These are phyloP conservation scores for Fimicolochytrium jonesii DNA, from an alignment of 192 early-diverging fungal genomes.

Conservation along the genomic window DNA sequence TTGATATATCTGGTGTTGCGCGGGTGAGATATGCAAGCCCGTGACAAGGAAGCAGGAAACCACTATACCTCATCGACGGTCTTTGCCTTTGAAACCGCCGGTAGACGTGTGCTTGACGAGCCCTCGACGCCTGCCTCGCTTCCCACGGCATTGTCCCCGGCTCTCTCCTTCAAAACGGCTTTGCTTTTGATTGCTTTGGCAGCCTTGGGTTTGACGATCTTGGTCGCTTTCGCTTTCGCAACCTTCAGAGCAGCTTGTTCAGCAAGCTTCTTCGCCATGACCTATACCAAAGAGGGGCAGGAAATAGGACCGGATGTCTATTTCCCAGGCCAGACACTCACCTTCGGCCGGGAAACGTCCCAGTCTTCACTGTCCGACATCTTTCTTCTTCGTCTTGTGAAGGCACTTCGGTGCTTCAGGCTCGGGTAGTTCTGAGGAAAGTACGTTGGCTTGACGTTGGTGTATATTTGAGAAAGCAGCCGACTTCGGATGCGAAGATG, in stretches of 20 bases:
- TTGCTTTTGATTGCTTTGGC: constrained; percentile 8
- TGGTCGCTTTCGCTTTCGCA: constrained; percentile 1
- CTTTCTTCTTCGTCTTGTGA: too few species aligned
- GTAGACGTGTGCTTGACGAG: neutral
- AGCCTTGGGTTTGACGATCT: constrained; percentile 6
- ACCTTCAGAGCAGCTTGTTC: constrained; percentile 8
- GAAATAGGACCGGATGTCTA: neutral
- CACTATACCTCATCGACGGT: constrained; percentile 16
- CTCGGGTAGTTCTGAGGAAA: too few species aligned
- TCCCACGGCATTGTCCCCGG: neutral
- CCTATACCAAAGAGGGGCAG: neutral
- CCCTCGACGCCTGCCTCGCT: neutral
- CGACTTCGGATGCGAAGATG: too few species aligned
- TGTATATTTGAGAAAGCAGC: too few species aligned
- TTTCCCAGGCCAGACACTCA: neutral
- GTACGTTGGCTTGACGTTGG: too few species aligned
- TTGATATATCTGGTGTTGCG: constrained; percentile 77
- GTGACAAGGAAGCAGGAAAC: neutral
- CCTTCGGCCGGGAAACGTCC: neutral
- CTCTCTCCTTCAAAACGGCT: constrained; percentile 3
- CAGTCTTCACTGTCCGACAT: neutral
- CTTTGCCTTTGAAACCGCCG: neutral
- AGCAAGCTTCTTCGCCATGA: too few species aligned
- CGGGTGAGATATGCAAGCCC: neutral
- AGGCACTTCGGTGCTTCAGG: too few species aligned